Percentiles rank a stretch among this genome's conserved stretches.
phyloP scores from a whole-genome alignment of 2,329 filamentous ascomycete genomes.

The Penicillium sumatraense region DNA sequence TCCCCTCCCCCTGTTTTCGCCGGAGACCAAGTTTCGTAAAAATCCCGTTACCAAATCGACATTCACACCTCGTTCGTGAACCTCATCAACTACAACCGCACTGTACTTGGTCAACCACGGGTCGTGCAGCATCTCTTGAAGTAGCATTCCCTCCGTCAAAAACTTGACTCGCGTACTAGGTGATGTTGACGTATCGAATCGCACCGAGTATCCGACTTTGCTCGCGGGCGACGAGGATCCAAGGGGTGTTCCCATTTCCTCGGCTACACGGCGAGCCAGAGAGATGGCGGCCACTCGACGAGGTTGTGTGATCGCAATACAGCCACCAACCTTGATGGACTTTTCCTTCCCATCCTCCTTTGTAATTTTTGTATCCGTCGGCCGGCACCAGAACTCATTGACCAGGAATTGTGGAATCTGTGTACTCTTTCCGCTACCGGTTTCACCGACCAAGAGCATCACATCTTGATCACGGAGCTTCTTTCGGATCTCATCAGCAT shows the following conservation, averaged over 20 bases:
- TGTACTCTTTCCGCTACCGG: slow-evolving; percentile 94
- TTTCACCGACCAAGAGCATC: slow-evolving; percentile 87
- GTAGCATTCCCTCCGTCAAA: slow-evolving; percentile 91
- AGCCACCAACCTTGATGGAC: slow-evolving; percentile 68
- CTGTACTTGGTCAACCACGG: slow-evolving; percentile 83
- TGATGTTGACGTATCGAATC: slow-evolving; percentile 88
- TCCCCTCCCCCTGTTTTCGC: slow-evolving; percentile 64
- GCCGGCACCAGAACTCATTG: slow-evolving; percentile 76
- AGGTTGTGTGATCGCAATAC: slow-evolving; percentile 93
- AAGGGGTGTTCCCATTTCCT: slow-evolving; percentile 73
- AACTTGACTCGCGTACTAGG: slow-evolving; percentile 87
- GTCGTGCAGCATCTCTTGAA: slow-evolving; percentile 91
- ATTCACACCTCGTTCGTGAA: slow-evolving; percentile 93
- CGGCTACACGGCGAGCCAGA: slow-evolving; percentile 82
- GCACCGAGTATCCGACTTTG: slow-evolving; percentile 87
- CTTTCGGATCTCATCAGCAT: slow-evolving; percentile 70
- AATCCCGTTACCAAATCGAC: slow-evolving; percentile 92
- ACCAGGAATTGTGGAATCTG: slow-evolving; percentile 92
- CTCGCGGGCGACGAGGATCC: slow-evolving; percentile 63
- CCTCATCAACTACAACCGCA: slow-evolving; percentile 90
- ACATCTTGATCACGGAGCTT: slow-evolving; percentile 70
- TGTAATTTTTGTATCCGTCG: slow-evolving; percentile 57
- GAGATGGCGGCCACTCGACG: slow-evolving; percentile 92
- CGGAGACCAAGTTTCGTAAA: slow-evolving; percentile 73
- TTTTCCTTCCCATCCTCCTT: slow-evolving; percentile 32